Percentiles rank a stretch among this genome's conserved stretches.
Conservation (phyloP, 208 protist genomes). For the Leishmania tarentolae region DNA sequence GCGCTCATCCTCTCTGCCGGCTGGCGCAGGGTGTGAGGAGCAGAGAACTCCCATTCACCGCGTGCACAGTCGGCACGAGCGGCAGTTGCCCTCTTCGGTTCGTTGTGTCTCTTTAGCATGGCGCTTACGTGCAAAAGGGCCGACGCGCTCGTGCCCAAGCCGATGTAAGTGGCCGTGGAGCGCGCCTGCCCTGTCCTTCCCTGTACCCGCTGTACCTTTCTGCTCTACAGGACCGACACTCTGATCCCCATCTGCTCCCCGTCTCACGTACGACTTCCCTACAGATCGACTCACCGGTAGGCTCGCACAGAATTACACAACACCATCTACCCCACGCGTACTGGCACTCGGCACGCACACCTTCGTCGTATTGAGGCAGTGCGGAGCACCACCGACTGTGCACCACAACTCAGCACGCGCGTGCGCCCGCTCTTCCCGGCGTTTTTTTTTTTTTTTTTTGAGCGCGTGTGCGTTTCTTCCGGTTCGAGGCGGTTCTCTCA, state of each 20-base stretch:
- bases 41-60: no score
- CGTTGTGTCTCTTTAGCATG: neutral
- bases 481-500: no score
- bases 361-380: neutral
- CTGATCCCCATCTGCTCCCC: neutral
- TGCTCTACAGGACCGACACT: neutral
- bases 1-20: no score
- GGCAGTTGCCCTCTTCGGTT: neutral
- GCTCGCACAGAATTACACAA: neutral
- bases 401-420: neutral
- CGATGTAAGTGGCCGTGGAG: neutral
- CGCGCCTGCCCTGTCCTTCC: neutral
- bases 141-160: neutral
- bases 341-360: neutral
- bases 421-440: neutral
- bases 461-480: neutral
- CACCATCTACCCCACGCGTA: neutral
- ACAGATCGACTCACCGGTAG: neutral
- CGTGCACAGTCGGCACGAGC: no score
- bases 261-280: neutral
- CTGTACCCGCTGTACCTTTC: neutral
- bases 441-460: no score
- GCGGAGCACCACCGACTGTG: neutral
- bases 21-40: no score
- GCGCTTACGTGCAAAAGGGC: neutral